These are phyloP conservation scores for Colletotrichum godetiae DNA, from an alignment of 2,329 filamentous ascomycete species.

Conservation along the genomic window DNA sequence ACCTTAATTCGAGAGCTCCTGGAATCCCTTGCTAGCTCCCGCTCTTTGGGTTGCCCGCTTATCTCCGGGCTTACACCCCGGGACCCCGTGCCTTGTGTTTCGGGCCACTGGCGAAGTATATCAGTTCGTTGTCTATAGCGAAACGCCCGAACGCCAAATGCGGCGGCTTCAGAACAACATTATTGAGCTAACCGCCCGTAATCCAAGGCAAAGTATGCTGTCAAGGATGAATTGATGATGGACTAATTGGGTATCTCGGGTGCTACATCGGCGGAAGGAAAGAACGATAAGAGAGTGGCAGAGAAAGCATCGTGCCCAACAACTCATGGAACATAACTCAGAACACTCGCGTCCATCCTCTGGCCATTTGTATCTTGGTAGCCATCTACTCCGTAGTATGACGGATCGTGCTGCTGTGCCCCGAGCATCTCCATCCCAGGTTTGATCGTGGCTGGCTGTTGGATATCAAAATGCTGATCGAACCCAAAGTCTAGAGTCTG, in stretches of 20 bases:
- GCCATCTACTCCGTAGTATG: neutral
- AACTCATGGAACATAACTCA: conserved; percentile 8
- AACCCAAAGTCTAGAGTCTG: neutral
- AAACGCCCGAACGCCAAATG: too few species aligned
- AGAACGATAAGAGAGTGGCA: neutral
- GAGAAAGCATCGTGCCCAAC: neutral
- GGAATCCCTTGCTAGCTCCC: neutral
- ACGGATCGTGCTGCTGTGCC: neutral
- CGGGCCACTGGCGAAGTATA: neutral
- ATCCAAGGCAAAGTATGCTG: neutral
- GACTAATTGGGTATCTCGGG: neutral
- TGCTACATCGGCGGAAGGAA: neutral
- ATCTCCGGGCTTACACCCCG: neutral
- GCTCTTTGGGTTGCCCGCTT: neutral
- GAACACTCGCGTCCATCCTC: neutral
- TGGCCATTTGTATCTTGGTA: neutral
- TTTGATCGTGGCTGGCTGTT: neutral
- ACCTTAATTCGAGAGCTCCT: neutral
- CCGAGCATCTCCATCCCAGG: conserved; percentile 2
- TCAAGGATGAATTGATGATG: neutral
- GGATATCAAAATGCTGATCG: neutral
- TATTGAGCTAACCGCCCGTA: neutral
- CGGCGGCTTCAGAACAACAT: too few species aligned
- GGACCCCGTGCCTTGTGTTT: neutral
- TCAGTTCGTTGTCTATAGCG: neutral